Evolutionary conservation across 164 flowering plant species (phyloP), one percentile per base, ranked within the genome.

Genomic region (Taxillus chinensis): DNA sequence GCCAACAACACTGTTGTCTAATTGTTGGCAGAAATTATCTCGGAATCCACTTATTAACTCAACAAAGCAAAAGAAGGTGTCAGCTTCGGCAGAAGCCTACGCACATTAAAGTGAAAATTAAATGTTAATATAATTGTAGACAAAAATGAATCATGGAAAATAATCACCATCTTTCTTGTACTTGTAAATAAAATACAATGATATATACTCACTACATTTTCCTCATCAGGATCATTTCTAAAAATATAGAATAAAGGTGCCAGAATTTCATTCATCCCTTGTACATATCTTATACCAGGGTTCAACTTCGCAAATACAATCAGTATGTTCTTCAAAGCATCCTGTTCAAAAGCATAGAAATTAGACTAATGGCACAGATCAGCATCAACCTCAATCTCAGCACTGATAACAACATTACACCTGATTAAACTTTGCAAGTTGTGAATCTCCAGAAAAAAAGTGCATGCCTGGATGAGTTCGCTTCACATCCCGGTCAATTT

Each of bases 191-290:
- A 13, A 7, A 53, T 14, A 2, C 13, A 53, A 55, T 10, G 37
- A 7, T 13, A 55, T 45, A 27, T 67, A 62, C 93, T 79, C 72
- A 95, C 99, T 27, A 86, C 82, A 77, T 79, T 81, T 55, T 87
- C 93, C 73, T 83, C 89, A 59, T 86, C 90, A 2, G 95, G 92
- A 62, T 95, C 99, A 72, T 80, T 89, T 72, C 68, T 80, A 77
- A 91, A 89, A 37, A 95, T 95, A 74, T 84, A 93, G 69, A 68
- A 91, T 38, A 95, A 68, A 66, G 99, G 97, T 59, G 99, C 99
- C 82, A 95, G 69, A 62, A 95, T 71, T 78, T 95, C 99, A 81
- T 95, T 95, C 99, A 95, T 95, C 73, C 99, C 99, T 75, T 95
- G 99, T 50, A 95, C 99, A 69, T 95, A 95, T 86, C 93, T 79